A percentile compares a stretch with the other conserved stretches of the same genome.
These are phyloP conservation scores for barley (Hordeum vulgare) DNA, from an alignment of 176 grass and related monocot species.

Conservation along the genomic window DNA sequence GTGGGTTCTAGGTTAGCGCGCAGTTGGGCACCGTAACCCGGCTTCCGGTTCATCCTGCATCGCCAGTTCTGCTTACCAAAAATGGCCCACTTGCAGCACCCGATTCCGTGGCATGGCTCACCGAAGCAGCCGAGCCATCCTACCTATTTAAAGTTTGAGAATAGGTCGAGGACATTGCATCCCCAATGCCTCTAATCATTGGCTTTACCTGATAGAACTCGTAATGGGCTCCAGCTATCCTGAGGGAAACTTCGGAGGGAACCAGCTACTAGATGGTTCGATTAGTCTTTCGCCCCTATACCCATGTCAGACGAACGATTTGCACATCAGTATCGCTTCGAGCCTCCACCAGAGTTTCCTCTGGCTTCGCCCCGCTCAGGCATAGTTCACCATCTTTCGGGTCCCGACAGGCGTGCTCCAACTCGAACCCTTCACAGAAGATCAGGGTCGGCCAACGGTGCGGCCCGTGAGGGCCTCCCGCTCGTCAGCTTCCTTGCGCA, in stretches of 20 bases:
- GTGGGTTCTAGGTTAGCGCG: conserved; percentile 60
- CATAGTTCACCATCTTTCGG: conserved; percentile 64
- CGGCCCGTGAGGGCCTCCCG: background rate
- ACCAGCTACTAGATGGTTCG: conserved; percentile 66
- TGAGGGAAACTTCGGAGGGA: conserved; percentile 78
- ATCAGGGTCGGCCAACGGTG: conserved; percentile 46
- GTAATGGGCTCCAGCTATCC: conserved; percentile 59
- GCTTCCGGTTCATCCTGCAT: conserved; percentile 63
- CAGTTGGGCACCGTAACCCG: conserved; percentile 56
- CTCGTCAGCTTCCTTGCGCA: conserved; percentile 12
- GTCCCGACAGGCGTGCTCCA: conserved; percentile 49
- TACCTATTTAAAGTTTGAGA: conserved; percentile 57
- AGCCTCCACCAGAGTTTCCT: conserved; percentile 45
- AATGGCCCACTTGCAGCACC: conserved; percentile 69
- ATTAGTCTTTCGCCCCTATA: conserved; percentile 74
- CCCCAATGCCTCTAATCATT: conserved; percentile 89
- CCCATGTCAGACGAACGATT: conserved; percentile 46
- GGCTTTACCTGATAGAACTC: conserved; percentile 76
- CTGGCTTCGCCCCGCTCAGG: conserved; percentile 57
- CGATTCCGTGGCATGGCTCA: conserved; percentile 30
- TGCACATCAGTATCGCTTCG: conserved; percentile 54
- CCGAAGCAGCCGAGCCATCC: conserved; percentile 6
- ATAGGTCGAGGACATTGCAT: conserved; percentile 21
- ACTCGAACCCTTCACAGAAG: conserved; percentile 68
- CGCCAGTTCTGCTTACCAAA: conserved; percentile 81